Base-by-base conservation (phyloP, 2,329 filamentous ascomycete species). In the Aureobasidium mangrovei region DNA sequence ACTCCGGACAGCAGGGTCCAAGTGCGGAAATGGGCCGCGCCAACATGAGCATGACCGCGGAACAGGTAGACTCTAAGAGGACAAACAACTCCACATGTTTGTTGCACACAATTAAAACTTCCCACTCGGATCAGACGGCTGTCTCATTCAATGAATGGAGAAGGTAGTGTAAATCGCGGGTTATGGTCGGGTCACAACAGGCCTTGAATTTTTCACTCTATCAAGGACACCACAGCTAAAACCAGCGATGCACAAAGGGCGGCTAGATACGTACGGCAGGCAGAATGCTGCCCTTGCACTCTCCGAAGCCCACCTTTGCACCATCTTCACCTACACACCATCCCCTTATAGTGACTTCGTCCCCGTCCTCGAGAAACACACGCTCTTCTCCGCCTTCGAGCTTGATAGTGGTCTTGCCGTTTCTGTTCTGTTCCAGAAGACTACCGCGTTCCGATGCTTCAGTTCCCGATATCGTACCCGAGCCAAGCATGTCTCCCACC, bases 381-480 rank as follows among this genome's bases (percentile, higher is more conserved):
- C 88, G 77, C 64, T 85, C 79, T 54, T 85, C 84, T 5, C 83
- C 84, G 4, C 79, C 79, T 0, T 74, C 73, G 18, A 91, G 68
- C 61, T 77, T 74, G 27, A 91, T 73, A 0, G 78, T 68, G 2
- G 72, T 72, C 70, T 88, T 88, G 1, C 87, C 88, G 35, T 81
- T 82, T 58, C 82, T 74, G 0, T 79, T 88, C 65, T 85, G 81
- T 70, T 93, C 87, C 42, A 91, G 68, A 45, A 91, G 69, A 64
- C 84, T 85, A 1, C 87, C 87, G 59, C 83, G 74, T 5, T 81
- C 79, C 8, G 71, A 70, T n/a, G 71, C 68, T 42, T 74, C 74
- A 4, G 68, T 74, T 2, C 88, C 87, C 41, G 80, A 84, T 62
- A 93, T 91, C 1, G 88, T 93, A 3, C 88, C 88, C 2, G 84